Base-by-base conservation (phyloP, 139 green algal genomes). In the Micromonas pusilla region DNA sequence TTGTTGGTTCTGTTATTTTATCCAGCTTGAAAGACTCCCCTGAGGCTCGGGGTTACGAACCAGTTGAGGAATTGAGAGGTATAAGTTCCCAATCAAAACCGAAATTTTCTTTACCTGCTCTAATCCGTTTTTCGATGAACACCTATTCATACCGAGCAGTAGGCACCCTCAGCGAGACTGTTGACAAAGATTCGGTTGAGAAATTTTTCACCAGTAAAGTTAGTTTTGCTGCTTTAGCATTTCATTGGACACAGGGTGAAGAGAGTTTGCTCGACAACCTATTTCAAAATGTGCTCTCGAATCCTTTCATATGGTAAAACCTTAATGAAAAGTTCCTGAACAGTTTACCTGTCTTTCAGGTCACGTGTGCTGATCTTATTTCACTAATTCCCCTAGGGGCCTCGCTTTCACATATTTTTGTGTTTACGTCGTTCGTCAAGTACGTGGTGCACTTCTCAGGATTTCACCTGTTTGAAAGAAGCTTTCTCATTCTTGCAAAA, bases 401-500 rank as follows among this genome's bases (percentile, higher is more conserved):
- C 93, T 97, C 87, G 92, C 92, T 25, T 85, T 96, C 54, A 94
- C 91, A 34, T 97, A 97, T 83, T 97, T 97, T 83, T 96, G 95
- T 84, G 86, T 97, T 66, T 96, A 97, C 86, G 84, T 97, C n/a
- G 89, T 97, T 52, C 82, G 94, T 34, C 93, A 97, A 83, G 79
- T 68, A 68, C n/a, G n/a, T n/a, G n/a, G n/a, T n/a, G n/a, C 13
- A 68, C 62, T 36, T 13, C 5, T 4, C 13, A 68, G 6, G n/a
- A 32, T 36, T 16, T 68, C 62, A n/a, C n/a, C n/a, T n/a, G n/a
- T n/a, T n/a, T n/a, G n/a, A n/a, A n/a, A n/a, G n/a, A n/a, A n/a
- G n/a, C n/a, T n/a, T n/a, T n/a, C n/a, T n/a, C n/a, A n/a, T n/a
- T n/a, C n/a, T n/a, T n/a, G n/a, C n/a, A n/a, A n/a, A n/a, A n/a